Evolutionary conservation across 2,329 filamentous ascomycete species (phyloP).

Genomic region (Clonostachys rosea): DNA sequence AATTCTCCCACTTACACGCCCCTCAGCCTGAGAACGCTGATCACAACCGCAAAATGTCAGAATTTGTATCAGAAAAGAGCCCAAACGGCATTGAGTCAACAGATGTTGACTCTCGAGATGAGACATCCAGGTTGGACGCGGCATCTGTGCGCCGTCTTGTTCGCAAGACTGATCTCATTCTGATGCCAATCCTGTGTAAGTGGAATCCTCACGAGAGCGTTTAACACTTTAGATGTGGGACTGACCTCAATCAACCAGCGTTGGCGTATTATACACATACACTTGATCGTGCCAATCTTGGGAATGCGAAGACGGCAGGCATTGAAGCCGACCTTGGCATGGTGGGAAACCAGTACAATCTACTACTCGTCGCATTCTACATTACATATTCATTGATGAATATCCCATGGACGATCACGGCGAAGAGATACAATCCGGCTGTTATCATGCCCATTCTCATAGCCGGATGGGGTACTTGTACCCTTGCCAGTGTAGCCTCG

Average conservation of each 20-base stretch:
- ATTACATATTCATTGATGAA: slow-evolving; percentile 18
- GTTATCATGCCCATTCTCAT: slow-evolving; percentile 18
- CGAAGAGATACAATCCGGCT: slow-evolving; percentile 15
- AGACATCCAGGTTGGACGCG: not conserved
- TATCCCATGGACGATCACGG: slow-evolving; percentile 12
- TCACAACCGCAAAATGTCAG: not conserved
- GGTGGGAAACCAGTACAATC: slow-evolving; percentile 33
- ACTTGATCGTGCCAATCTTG: slow-evolving; percentile 26
- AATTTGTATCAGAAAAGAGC: not conserved
- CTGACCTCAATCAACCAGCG: not conserved
- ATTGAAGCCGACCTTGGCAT: slow-evolving; percentile 40
- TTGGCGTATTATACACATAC: not conserved
- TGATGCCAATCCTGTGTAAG: slow-evolving; percentile 15
- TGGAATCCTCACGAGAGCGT: slow-evolving; percentile 23
- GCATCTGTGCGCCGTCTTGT: slow-evolving; percentile 1
- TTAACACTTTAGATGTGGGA: too few relatives aligned
- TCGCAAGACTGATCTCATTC: slow-evolving; percentile 9
- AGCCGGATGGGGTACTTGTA: slow-evolving; percentile 15
- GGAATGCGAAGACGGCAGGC: slow-evolving; percentile 41
- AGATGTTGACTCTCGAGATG: too few relatives aligned
- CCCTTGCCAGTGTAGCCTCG: slow-evolving; percentile 11
- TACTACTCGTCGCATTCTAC: slow-evolving; percentile 23
- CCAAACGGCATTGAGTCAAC: not conserved
- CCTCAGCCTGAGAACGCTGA: too few relatives aligned
- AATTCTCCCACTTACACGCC: too few relatives aligned